Conservation (phyloP, 192 early-diverging fungal genomes). For the Jimgerdemannia lactiflua region DNA sequence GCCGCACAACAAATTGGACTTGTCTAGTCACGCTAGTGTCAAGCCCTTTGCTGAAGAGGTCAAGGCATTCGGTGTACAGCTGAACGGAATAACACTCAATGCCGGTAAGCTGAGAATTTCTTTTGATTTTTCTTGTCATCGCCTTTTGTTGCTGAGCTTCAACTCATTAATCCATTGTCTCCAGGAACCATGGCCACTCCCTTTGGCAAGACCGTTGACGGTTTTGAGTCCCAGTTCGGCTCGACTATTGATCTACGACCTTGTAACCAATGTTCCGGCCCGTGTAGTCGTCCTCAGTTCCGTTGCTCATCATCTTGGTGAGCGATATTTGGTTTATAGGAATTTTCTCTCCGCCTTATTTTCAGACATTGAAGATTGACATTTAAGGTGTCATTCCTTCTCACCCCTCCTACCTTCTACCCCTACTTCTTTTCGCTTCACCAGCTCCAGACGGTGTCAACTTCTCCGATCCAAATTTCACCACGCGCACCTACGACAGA, state of each 20-base stretch:
- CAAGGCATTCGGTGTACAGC: constrained; percentile 5
- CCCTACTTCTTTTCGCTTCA: background rate
- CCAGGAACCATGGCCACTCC: constrained; percentile 36
- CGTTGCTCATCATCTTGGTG: constrained; percentile 11
- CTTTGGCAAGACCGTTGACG: constrained; percentile 47
- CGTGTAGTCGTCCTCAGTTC: constrained; percentile 43
- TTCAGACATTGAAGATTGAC: background rate
- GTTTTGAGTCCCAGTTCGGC: constrained; percentile 57
- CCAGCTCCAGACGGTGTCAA: too few species aligned
- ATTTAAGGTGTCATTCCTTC: background rate
- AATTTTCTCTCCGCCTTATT: too few species aligned
- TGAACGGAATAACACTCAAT: constrained; percentile 6
- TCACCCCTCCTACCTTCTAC: background rate
- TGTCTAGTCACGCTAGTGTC: constrained; percentile 7
- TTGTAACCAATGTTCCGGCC: constrained; percentile 14
- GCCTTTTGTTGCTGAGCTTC: background rate
- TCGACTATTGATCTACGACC: constrained; percentile 23
- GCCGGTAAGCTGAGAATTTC: constrained; percentile 36
- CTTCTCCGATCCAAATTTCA: too few species aligned
- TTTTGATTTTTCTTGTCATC: constrained; percentile 15
- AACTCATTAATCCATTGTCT: too few species aligned
- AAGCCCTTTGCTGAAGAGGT: constrained; percentile 2
- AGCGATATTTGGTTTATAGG: too few species aligned
- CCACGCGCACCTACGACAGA: too few species aligned
- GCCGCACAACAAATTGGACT: constrained; percentile 4